Percentiles rank a stretch among this genome's conserved stretches.
Evolutionary conservation across 768 basidiomycete species (phyloP).

Genomic region (Pisolithus microcarpus): DNA sequence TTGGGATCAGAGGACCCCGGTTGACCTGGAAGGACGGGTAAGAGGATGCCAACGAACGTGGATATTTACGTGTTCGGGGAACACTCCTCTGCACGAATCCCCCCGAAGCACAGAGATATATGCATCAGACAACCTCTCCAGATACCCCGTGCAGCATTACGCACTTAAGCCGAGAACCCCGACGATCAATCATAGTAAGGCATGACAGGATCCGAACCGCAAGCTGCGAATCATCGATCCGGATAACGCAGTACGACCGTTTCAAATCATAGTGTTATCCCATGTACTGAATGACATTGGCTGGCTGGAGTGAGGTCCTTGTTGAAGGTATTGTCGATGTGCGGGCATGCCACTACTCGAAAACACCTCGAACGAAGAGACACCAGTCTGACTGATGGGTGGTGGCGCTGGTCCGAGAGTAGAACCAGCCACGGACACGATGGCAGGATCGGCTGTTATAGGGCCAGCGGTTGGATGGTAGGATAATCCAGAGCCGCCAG

Average conservation of each 20-base stretch:
- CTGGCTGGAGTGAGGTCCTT: background rate
- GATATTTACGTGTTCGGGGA: no score
- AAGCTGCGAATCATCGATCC: no score
- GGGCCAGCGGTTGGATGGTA: background rate
- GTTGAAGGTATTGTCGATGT: slow-evolving; percentile 8
- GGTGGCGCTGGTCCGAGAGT: background rate
- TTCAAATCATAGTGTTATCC: background rate
- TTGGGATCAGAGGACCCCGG: no score
- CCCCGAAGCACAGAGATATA: no score
- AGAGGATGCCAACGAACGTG: no score
- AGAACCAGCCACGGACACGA: background rate
- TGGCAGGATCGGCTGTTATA: background rate
- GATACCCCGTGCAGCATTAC: no score
- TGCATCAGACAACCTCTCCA: no score
- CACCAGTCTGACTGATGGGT: background rate
- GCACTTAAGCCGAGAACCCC: no score
- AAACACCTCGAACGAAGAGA: background rate
- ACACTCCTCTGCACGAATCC: no score
- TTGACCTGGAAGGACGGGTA: no score
- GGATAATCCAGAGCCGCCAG: background rate
- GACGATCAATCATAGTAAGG: no score
- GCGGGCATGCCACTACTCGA: slow-evolving; percentile 1
- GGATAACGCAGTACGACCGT: background rate
- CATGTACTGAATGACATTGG: background rate
- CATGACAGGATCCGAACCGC: no score